Base-by-base conservation (phyloP, 768 basidiomycete species). In the Thelephora ganbajun region DNA sequence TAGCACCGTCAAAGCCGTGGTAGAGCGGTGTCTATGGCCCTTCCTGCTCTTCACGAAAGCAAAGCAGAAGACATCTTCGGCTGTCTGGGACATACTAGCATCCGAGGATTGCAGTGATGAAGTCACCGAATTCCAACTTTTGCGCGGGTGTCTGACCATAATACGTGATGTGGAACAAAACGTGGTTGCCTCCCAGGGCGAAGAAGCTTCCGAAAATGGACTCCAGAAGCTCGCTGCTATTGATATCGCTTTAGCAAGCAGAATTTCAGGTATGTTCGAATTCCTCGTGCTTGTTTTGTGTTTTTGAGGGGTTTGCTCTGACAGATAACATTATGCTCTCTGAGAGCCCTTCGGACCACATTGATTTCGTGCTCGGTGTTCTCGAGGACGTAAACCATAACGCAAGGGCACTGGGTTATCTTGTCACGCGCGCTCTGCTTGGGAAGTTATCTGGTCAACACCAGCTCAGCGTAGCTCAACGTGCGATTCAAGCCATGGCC, bases 71-170 rank as follows among this genome's bases (percentile, higher is more conserved):
- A 82, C 76, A 0, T 70, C 77, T 0, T 70, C 74, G 18, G 59
- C 71, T n/a, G 75, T 79, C 0, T 93, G 90, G 90, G 79, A 79
- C 47, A 61, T 73, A n/a, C 58, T 91, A n/a, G 69, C 68, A 44
- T 59, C n/a, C 53, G 61, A 48, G 54, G 60, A 56, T 42, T 58
- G 39, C 5, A 46, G 16, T 7, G 54, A 39, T 26, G 56, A 50
- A 6, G 43, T 33, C 33, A 22, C 9, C 33, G 54, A 51, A 9
- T 64, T 69, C 47, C 71, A 73, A 51, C 69, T 80, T 65, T 58
- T 86, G 14, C 63, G 53, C 1, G 82, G 75, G n/a, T 83, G 79
- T 50, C 63, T 67, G 2, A 65, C 69, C 13, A 50, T 72, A 3
- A 66, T 78, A 50, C 52, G 59, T 45, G 55, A 64, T 63, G 49